Evolutionary conservation across 164 flowering plant species (phyloP), one percentile per base, ranked within the genome.

Genomic region (Protea cynaroides): DNA sequence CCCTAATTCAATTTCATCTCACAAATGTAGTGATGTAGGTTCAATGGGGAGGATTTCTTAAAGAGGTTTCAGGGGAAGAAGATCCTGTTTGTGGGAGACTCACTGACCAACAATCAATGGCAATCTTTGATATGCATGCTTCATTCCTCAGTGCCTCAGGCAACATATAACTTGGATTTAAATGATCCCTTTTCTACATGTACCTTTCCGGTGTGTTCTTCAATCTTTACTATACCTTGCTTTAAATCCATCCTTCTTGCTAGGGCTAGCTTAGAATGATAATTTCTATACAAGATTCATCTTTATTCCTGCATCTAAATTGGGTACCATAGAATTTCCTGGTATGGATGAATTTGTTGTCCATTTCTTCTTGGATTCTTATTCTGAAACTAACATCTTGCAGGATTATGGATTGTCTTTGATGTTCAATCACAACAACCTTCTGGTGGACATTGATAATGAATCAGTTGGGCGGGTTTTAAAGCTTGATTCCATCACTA

Each of bases 31-130:
- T 58, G 38, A n/a, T 56, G 18, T 19, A 74, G 78, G 56, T 70
- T 74, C 36, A 36, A 74, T 22, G 78, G 74, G 1, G 15, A 55
- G 24, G 74, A 55, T 46, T 67, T 74, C 14, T 46, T 67, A 51
- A 29, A 40, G 55, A 74, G 63, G 34, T 59, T 34, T 7, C 53
- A 59, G 52, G 74, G 74, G n/a, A 74, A 70, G 25, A 74, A 63
- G 37, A 71, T 74, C n/a, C 50, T 74, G 72, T 74, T 74, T 46
- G 74, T 74, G 43, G 77, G 77, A 11, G 77, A 74, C 36, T 74
- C 78, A 5, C 25, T 74, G 12, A 67, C 71, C 54, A 3, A 1
- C 19, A 74, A 63, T 44, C 71, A 67, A 43, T 74, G 78, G 78
- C 46, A 74, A 22, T 74, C 78, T 8, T 43, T 74, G 12, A 63